These are phyloP conservation scores for Sonneratia alba DNA, from an alignment of 345 rosid species.

Conservation along the genomic window DNA sequence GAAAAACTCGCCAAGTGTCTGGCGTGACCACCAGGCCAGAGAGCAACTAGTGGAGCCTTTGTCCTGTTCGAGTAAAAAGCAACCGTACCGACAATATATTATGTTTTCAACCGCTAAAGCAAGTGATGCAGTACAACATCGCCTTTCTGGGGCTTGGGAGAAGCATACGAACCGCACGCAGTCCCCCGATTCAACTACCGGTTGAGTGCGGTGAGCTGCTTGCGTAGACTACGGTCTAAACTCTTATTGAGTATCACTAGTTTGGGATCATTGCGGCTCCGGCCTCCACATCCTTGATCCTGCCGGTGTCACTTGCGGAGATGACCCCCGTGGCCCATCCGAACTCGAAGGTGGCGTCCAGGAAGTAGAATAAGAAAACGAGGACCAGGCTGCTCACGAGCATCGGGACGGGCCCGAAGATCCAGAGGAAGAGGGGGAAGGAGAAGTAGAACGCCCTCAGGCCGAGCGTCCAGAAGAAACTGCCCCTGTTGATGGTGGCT, in stretches of 20 bases:
- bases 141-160: too few relatives aligned
- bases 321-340: conserved; percentile 14
- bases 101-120: too few relatives aligned
- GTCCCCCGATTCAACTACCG: background rate
- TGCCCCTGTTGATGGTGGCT: conserved; percentile 55
- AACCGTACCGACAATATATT: too few relatives aligned
- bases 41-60: too few relatives aligned
- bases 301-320: conserved; percentile 11
- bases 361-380: conserved; percentile 50
- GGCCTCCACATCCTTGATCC: conserved; percentile 18
- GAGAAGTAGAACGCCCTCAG: conserved; percentile 87
- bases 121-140: too few relatives aligned
- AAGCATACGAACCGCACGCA: too few relatives aligned
- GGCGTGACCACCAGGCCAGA: too few relatives aligned
- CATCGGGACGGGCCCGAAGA: conserved; percentile 85
- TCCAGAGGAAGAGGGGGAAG: conserved; percentile 74
- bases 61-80: too few relatives aligned
- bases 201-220: background rate
- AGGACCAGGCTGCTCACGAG: conserved; percentile 44
- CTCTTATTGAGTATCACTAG: background rate
- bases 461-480: conserved; percentile 90
- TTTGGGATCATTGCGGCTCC: conserved; percentile 3
- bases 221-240: background rate
- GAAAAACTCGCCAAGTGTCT: too few relatives aligned
- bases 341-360: conserved; percentile 31